Conservation (phyloP, 2,329 filamentous ascomycete genomes). For the Arthroderma uncinatum region DNA sequence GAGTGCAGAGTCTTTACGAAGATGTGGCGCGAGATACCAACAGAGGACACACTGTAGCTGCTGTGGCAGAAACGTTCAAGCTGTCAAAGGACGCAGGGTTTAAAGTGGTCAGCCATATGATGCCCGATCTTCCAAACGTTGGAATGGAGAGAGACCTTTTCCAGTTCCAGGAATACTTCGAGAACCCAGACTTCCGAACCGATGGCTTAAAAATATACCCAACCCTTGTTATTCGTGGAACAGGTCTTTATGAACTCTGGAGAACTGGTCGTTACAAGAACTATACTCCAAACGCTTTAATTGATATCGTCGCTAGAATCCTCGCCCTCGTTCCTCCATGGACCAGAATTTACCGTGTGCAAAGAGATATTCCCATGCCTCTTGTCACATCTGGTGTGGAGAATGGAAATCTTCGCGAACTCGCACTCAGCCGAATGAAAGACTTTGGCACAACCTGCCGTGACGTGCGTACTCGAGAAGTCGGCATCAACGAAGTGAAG, state of each 20-base stretch:
- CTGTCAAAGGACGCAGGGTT: conserved; percentile 96
- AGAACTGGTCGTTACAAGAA: conserved; percentile 95
- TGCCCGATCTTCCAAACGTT: conserved; percentile 96
- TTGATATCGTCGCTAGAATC: conserved; percentile 94
- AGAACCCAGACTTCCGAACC: conserved; percentile 89
- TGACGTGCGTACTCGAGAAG: conserved; percentile 89
- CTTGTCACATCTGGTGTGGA: conserved; percentile 97
- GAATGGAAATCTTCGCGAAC: conserved; percentile 88
- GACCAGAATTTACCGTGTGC: conserved; percentile 97
- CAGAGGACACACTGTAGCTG: conserved; percentile 85
- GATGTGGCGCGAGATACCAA: conserved; percentile 98
- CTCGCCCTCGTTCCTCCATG: conserved; percentile 88
- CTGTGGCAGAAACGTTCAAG: conserved; percentile 93
- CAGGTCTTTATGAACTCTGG: conserved; percentile 94
- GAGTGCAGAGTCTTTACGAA: conserved; percentile 93
- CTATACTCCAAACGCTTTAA: conserved; percentile 92
- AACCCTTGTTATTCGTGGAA: conserved; percentile 91
- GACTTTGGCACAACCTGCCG: conserved; percentile 96
- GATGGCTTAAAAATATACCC: conserved; percentile 98
- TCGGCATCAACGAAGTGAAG: conserved; percentile 98
- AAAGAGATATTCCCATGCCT: conserved; percentile 99
- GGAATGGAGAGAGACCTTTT: conserved; percentile 96
- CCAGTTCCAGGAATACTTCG: conserved; percentile 96
- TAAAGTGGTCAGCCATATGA: conserved; percentile 99
- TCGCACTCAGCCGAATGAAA: conserved; percentile 95